A percentile compares a stretch with the other conserved stretches of the same genome.
Conservation (phyloP, 1,284 basidiomycete species). For the Hypsizygus ulmarius region DNA sequence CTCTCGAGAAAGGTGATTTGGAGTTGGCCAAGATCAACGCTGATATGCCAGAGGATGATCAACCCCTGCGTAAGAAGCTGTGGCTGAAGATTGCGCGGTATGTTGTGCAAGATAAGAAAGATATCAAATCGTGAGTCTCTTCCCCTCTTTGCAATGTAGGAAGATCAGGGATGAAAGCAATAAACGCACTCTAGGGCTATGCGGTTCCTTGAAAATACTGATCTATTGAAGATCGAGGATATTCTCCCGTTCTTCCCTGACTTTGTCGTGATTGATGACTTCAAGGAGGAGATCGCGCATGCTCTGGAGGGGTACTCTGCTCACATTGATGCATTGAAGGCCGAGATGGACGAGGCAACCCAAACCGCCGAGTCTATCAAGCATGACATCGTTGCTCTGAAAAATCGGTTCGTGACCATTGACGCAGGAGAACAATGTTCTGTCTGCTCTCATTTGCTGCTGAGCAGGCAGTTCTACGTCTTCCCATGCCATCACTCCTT, state of each 20-base stretch:
- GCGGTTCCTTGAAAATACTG: constrained; percentile 92
- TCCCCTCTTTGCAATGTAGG: constrained; percentile 4
- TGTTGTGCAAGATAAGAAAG: constrained; percentile 95
- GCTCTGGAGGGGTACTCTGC: constrained; percentile 93
- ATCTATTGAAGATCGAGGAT: constrained; percentile 96
- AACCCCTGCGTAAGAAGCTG: constrained; percentile 84
- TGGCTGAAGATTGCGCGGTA: constrained; percentile 98
- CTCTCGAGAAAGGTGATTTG: constrained; percentile 89
- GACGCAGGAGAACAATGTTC: constrained; percentile 87
- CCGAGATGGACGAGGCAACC: constrained; percentile 96
- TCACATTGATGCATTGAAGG: constrained; percentile 88
- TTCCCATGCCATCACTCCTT: constrained; percentile 97
- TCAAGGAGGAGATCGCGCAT: constrained; percentile 97
- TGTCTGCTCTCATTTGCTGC: constrained; percentile 70
- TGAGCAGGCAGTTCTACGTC: constrained; percentile 94
- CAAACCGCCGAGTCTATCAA: constrained; percentile 92
- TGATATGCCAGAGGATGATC: constrained; percentile 90
- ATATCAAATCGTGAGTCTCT: constrained; percentile 86
- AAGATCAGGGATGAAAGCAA: background rate
- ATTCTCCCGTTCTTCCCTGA: constrained; percentile 99
- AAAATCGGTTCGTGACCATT: constrained; percentile 91
- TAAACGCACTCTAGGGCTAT: constrained; percentile 68
- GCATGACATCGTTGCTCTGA: constrained; percentile 82
- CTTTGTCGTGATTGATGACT: constrained; percentile 99
- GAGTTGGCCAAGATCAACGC: constrained; percentile 93